Percentiles rank a stretch among this genome's conserved stretches.
These are phyloP conservation scores for Naganishia friedmannii DNA, from an alignment of 768 basidiomycete species.

Conservation along the genomic window DNA sequence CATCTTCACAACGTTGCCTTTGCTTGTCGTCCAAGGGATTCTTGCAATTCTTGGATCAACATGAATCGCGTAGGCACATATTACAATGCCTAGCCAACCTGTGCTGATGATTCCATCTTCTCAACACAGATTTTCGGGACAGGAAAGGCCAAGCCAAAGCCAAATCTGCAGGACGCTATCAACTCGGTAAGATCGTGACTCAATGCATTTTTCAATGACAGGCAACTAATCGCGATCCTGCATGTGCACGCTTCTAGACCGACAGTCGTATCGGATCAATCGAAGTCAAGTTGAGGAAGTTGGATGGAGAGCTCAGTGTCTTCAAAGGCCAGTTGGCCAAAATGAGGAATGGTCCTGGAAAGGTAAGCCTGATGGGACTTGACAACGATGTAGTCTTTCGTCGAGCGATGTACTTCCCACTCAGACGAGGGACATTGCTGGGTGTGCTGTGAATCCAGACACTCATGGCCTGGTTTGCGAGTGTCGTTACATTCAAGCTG, in stretches of 20 bases:
- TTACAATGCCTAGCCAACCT: background rate
- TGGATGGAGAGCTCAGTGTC: slow-evolving; percentile 83
- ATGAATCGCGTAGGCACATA: slow-evolving; percentile 45
- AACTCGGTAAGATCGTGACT: slow-evolving; percentile 55
- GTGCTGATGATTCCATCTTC: background rate
- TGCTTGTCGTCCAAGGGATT: background rate
- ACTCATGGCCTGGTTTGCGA: no score
- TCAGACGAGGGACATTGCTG: no score
- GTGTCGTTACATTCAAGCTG: no score
- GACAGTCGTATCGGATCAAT: slow-evolving; percentile 79
- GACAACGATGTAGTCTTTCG: no score
- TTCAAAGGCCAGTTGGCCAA: slow-evolving; percentile 97
- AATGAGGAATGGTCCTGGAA: slow-evolving; percentile 88
- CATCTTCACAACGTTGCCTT: background rate
- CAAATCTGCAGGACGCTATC: slow-evolving; percentile 89
- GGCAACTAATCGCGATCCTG: background rate
- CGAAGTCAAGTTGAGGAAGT: slow-evolving; percentile 94
- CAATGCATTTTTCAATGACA: slow-evolving; percentile 55
- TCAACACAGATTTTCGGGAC: slow-evolving; percentile 49
- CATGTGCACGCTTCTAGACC: slow-evolving; percentile 59
- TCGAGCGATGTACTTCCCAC: background rate
- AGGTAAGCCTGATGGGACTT: slow-evolving; percentile 59
- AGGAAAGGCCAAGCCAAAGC: slow-evolving; percentile 67
- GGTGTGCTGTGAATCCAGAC: no score
- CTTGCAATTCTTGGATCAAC: background rate